A percentile compares a stretch with the other conserved stretches of the same genome.
Conservation (phyloP, 1,284 basidiomycete genomes). For the Stygiomarasmius scandens region DNA sequence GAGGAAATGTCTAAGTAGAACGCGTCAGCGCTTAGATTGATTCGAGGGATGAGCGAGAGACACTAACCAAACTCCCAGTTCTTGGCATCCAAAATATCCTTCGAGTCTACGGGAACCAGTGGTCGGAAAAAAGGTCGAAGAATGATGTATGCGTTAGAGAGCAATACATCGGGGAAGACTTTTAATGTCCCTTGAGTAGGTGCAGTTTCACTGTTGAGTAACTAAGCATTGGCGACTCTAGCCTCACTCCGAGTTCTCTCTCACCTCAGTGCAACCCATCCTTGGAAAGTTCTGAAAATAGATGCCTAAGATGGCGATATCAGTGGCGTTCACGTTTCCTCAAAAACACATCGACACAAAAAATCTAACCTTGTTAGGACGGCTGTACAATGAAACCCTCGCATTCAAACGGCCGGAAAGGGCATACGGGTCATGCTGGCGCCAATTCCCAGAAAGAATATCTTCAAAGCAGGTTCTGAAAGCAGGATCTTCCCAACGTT, state of each 20-base stretch:
- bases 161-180: slow-evolving; percentile 75
- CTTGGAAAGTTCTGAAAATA: slow-evolving; percentile 13
- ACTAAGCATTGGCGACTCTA: no score
- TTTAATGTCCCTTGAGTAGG: slow-evolving; percentile 79
- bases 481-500: slow-evolving; percentile 76
- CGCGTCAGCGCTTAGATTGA: no score
- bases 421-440: slow-evolving; percentile 61
- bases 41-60: no score
- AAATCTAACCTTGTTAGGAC: slow-evolving; percentile 52
- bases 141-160: slow-evolving; percentile 81
- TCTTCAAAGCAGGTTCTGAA: slow-evolving; percentile 58
- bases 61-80: slow-evolving; percentile 12
- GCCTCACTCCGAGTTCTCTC: no score
- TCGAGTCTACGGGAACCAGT: slow-evolving; percentile 34
- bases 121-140: slow-evolving; percentile 83
- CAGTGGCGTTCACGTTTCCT: no score
- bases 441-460: slow-evolving; percentile 62
- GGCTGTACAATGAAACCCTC: slow-evolving; percentile 57
- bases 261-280: slow-evolving; percentile 17
- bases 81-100: slow-evolving; percentile 7
- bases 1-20: slow-evolving; percentile 1
- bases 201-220: slow-evolving; percentile 61
- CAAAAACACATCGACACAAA: not conserved
- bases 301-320: slow-evolving; percentile 6
- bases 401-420: slow-evolving; percentile 53